Conservation (phyloP, 768 basidiomycete genomes). For the Guyanaporus albipodus region DNA sequence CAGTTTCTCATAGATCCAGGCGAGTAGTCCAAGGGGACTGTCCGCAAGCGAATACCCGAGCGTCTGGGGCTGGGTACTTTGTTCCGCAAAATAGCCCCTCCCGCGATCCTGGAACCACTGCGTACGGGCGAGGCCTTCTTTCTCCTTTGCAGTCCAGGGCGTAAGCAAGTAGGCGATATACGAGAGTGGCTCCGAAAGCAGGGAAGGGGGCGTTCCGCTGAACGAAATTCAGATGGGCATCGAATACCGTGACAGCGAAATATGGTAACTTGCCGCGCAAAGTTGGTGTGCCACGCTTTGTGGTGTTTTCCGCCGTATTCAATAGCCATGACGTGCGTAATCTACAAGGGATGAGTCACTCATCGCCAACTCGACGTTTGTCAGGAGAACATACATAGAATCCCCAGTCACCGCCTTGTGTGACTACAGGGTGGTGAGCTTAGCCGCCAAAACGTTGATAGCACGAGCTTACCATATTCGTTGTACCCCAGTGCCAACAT, state of each 20-base stretch:
- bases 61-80: constrained; percentile 46
- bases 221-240: neutral
- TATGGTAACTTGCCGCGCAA: constrained; percentile 34
- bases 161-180: constrained; percentile 25
- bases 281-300: constrained; percentile 54
- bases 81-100: constrained; percentile 28
- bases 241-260: neutral
- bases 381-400: constrained; percentile 23
- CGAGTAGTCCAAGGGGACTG: constrained; percentile 50
- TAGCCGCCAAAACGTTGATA: neutral
- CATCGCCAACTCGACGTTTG: neutral
- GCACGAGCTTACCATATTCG: constrained; percentile 39
- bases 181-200: constrained; percentile 16
- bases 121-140: constrained; percentile 17
- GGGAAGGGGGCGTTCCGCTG: constrained; percentile 31
- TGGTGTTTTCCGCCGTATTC: constrained; percentile 38
- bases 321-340: constrained; percentile 31
- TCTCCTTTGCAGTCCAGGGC: constrained; percentile 27
- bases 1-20: constrained; percentile 51
- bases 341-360: constrained; percentile 25
- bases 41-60: constrained; percentile 51
- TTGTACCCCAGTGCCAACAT: constrained; percentile 48
- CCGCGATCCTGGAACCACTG: constrained; percentile 20
- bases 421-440: constrained; percentile 31
- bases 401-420: constrained; percentile 51